phyloP scores from a whole-genome alignment of 2,329 filamentous ascomycete species.

The Botrytis deweyae region DNA sequence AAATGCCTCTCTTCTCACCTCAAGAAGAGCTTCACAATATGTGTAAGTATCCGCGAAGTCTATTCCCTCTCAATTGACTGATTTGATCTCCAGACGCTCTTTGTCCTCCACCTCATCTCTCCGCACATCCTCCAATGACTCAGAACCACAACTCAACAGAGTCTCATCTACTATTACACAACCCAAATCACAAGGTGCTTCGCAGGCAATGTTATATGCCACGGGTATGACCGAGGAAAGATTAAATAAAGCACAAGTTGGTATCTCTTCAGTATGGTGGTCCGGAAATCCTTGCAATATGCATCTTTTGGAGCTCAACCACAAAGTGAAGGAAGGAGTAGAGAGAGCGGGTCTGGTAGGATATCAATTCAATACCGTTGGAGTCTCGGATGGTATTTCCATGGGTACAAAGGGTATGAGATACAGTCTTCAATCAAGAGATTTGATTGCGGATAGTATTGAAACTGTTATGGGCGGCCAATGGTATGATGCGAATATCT shows the following conservation, averaged over 20 bases:
- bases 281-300: slow-evolving; percentile 99
- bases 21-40: slow-evolving; percentile 37
- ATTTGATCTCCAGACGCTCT: slow-evolving; percentile 32
- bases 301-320: slow-evolving; percentile 81
- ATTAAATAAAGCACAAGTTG: slow-evolving; percentile 95
- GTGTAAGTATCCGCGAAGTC: slow-evolving; percentile 29
- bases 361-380: slow-evolving; percentile 99
- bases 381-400: slow-evolving; percentile 94
- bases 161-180: slow-evolving; percentile 85
- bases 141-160: slow-evolving; percentile 66
- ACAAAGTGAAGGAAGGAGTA: slow-evolving; percentile 59
- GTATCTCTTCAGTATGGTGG: slow-evolving; percentile 98
- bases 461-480: slow-evolving; percentile 99
- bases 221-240: slow-evolving; percentile 83
- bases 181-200: slow-evolving; percentile 96
- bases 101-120: slow-evolving; percentile 36
- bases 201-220: slow-evolving; percentile 98
- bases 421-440: slow-evolving; percentile 89
- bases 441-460: slow-evolving; percentile 96
- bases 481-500: slow-evolving; percentile 98
- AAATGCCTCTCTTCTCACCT: slow-evolving; percentile 33
- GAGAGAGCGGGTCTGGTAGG: slow-evolving; percentile 77
- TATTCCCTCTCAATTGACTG: slow-evolving; percentile 17
- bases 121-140: slow-evolving; percentile 34
- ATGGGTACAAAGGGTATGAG: slow-evolving; percentile 99